Conservation (phyloP, 2,329 filamentous ascomycete species). For the Fusarium piperis region DNA sequence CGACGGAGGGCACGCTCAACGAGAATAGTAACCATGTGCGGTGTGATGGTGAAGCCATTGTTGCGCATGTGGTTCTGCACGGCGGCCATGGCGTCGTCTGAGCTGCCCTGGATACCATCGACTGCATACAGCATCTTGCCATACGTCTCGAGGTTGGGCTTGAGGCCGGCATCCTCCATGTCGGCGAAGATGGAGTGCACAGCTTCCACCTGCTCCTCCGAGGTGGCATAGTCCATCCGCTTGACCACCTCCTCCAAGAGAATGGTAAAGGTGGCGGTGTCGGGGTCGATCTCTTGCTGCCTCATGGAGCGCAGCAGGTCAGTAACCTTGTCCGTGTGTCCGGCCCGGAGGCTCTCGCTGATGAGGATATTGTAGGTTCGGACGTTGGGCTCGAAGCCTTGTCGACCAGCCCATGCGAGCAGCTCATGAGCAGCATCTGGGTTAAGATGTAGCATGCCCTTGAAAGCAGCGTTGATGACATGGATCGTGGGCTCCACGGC, state of each 20-base stretch:
- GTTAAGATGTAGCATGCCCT: constrained; percentile 66
- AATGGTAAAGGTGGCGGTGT: constrained; percentile 78
- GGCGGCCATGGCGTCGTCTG: constrained; percentile 62
- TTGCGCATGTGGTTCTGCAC: constrained; percentile 71
- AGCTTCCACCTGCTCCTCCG: constrained; percentile 60
- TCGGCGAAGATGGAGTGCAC: constrained; percentile 66
- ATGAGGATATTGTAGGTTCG: constrained; percentile 77
- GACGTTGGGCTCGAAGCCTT: constrained; percentile 65
- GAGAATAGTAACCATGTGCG: constrained; percentile 80
- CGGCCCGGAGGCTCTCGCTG: constrained; percentile 63
- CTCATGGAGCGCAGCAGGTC: constrained; percentile 69
- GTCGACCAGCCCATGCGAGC: constrained; percentile 66
- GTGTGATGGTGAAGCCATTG: constrained; percentile 61
- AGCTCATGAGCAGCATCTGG: constrained; percentile 61
- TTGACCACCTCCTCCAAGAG: constrained; percentile 70
- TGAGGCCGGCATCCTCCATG: constrained; percentile 66
- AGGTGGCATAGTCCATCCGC: constrained; percentile 50
- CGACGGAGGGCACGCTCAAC: constrained; percentile 72
- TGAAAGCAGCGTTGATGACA: constrained; percentile 75
- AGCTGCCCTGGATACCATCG: constrained; percentile 48
- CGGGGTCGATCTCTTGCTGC: constrained; percentile 61
- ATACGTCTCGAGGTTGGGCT: constrained; percentile 71
- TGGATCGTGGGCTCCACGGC: constrained; percentile 68
- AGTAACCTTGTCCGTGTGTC: constrained; percentile 58
- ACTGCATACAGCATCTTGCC: constrained; percentile 72